Evolutionary conservation across 2,329 filamentous ascomycete genomes (phyloP).

Genomic region (Ascocoryne sarcoides): DNA sequence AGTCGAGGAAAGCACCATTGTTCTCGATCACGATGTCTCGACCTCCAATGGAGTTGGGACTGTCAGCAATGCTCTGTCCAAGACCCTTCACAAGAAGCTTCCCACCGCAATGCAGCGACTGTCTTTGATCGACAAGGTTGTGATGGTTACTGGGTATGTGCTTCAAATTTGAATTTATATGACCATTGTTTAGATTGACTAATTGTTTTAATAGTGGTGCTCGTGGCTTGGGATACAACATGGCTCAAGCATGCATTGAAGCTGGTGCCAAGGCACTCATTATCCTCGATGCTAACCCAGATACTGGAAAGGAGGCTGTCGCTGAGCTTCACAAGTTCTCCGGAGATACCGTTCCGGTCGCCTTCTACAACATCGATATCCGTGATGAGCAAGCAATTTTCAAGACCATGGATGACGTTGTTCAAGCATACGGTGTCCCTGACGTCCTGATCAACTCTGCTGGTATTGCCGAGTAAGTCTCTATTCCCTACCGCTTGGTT

Average conservation of each 20-base stretch:
- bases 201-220: constrained; percentile 49
- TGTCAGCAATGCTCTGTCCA: constrained; percentile 31
- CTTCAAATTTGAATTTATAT: constrained; percentile 1
- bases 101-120: constrained; percentile 61
- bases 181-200: too few relatives aligned
- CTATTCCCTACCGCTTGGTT: background rate
- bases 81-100: constrained; percentile 45
- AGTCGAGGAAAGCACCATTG: constrained; percentile 18
- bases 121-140: constrained; percentile 60
- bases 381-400: constrained; percentile 61
- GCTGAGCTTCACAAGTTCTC: constrained; percentile 63
- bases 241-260: constrained; percentile 70
- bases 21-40: constrained; percentile 16
- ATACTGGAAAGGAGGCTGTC: constrained; percentile 62
- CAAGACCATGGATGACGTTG: constrained; percentile 8
- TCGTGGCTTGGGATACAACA: constrained; percentile 69
- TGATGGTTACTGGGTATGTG: constrained; percentile 62
- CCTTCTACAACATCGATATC: constrained; percentile 73
- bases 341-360: constrained; percentile 52
- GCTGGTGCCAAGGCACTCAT: constrained; percentile 65
- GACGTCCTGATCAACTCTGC: constrained; percentile 75
- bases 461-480: constrained; percentile 61
- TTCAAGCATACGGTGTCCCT: constrained; percentile 48
- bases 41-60: constrained; percentile 29
- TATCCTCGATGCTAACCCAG: constrained; percentile 70